Conservation (phyloP, 2,329 filamentous ascomycete species). For the Basipetospora sp. region DNA sequence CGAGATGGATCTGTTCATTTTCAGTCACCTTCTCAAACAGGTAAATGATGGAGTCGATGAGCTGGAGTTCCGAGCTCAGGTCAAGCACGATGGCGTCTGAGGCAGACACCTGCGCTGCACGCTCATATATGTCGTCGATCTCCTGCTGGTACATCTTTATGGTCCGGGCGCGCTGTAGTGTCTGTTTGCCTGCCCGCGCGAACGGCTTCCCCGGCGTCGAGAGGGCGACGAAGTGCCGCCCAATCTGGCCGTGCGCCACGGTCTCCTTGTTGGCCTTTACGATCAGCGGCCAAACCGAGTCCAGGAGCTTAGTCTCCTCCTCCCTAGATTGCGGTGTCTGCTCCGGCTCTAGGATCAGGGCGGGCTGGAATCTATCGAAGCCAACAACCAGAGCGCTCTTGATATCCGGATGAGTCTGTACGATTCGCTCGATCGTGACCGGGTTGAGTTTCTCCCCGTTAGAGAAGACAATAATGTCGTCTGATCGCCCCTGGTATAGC, state of each 20-base stretch:
- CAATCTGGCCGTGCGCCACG: slow-evolving; percentile 31
- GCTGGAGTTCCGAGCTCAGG: slow-evolving; percentile 10
- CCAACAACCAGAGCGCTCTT: slow-evolving; percentile 31
- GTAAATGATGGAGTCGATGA: slow-evolving; percentile 13
- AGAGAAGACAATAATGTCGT: slow-evolving; percentile 34
- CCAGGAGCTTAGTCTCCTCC: slow-evolving; percentile 19
- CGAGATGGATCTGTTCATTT: slow-evolving; percentile 7
- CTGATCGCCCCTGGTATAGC: slow-evolving; percentile 12
- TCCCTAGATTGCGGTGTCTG: slow-evolving; percentile 14
- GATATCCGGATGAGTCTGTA: slow-evolving; percentile 24
- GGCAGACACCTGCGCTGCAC: slow-evolving; percentile 9
- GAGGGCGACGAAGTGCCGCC: slow-evolving; percentile 23
- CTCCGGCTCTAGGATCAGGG: slow-evolving; percentile 31
- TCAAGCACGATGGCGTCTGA: slow-evolving; percentile 11
- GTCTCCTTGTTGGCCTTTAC: slow-evolving; percentile 27
- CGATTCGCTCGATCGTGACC: slow-evolving; percentile 25
- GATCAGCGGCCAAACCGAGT: slow-evolving; percentile 28
- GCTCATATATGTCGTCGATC: slow-evolving; percentile 27
- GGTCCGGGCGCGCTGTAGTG: slow-evolving; percentile 26
- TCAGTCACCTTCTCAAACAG: slow-evolving; percentile 9
- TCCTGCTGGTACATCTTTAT: slow-evolving; percentile 27
- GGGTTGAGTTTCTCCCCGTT: slow-evolving; percentile 37
- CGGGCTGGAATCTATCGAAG: slow-evolving; percentile 29
- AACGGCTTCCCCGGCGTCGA: slow-evolving; percentile 28
- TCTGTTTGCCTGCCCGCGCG: slow-evolving; percentile 29